Evolutionary conservation across 208 protist genomes (phyloP).

Genomic region (Herpetomonas samuelpessoai): DNA sequence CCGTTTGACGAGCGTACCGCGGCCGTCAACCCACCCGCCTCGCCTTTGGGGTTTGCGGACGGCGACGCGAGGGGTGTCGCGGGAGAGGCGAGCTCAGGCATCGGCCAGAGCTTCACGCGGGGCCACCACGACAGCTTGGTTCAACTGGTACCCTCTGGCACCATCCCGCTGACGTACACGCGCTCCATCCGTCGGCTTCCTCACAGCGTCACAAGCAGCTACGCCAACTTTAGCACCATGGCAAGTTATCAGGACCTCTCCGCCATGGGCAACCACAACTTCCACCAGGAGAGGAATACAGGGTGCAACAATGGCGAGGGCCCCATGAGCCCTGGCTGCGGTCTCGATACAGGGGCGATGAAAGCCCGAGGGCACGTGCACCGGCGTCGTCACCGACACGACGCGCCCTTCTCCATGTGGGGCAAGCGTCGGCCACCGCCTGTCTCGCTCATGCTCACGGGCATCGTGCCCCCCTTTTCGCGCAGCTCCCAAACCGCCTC

Average conservation of each 20-base stretch:
- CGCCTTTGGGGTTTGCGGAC: slow-evolving; percentile 1
- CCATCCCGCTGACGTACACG: slow-evolving; percentile 39
- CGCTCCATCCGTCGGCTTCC: slow-evolving; percentile 18
- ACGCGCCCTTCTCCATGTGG: slow-evolving; percentile 12
- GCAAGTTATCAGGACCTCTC: not conserved
- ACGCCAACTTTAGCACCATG: slow-evolving; percentile 5
- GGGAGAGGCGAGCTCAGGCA: not conserved
- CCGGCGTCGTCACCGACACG: not conserved
- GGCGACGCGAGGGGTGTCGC: not conserved
- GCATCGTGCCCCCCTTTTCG: slow-evolving; percentile 51
- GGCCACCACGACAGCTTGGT: slow-evolving; percentile 17
- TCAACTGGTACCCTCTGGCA: slow-evolving; percentile 41
- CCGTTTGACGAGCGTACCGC: slow-evolving; percentile 20
- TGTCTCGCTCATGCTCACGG: slow-evolving; percentile 29
- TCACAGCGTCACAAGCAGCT: slow-evolving; percentile 11
- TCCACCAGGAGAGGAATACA: too few relatives aligned
- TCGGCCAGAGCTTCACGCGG: not conserved
- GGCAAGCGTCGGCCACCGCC: slow-evolving; percentile 13
- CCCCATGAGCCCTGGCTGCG: too few relatives aligned
- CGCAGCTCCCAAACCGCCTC: slow-evolving; percentile 29
- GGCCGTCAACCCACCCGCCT: slow-evolving; percentile 14
- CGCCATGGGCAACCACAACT: too few relatives aligned
- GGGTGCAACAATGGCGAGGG: not conserved
- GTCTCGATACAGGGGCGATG: too few relatives aligned
- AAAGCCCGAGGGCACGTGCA: not conserved